Percentiles rank a stretch among this genome's conserved stretches.
phyloP scores from a whole-genome alignment of 1,139 yeast species.

The Pneumocystis wakefieldiae region DNA sequence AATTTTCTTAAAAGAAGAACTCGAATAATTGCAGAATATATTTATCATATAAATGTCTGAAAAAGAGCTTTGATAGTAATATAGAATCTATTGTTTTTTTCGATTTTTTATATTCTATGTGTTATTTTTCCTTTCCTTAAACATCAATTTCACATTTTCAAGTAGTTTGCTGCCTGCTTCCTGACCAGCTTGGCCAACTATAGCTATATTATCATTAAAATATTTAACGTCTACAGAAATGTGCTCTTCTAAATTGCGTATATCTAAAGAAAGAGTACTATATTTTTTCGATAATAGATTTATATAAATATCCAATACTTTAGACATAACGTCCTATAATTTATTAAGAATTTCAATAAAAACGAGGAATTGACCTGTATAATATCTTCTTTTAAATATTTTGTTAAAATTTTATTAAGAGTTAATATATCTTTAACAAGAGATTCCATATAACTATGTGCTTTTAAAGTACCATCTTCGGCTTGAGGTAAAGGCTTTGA shows the following conservation, averaged over 20 bases:
- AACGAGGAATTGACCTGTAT: slow-evolving; percentile 1
- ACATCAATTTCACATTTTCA: not conserved
- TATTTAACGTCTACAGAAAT: not conserved
- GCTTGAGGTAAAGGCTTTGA: not conserved
- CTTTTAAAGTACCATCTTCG: slow-evolving; percentile 21
- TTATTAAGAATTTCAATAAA: not conserved
- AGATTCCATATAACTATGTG: slow-evolving; percentile 49
- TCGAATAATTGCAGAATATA: not conserved
- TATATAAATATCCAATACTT: not conserved
- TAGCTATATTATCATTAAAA: not conserved
- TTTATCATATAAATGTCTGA: no score
- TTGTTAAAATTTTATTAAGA: slow-evolving; percentile 44
- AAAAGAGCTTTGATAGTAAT: not conserved
- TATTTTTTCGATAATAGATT: not conserved
- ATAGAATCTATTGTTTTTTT: not conserved
- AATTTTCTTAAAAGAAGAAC: slow-evolving; percentile 13
- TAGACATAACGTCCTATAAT: not conserved
- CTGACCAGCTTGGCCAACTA: not conserved
- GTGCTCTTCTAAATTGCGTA: not conserved
- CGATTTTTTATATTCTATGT: not conserved
- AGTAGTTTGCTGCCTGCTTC: not conserved
- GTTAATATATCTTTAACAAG: slow-evolving; percentile 53
- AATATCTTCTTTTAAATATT: slow-evolving; percentile 29
- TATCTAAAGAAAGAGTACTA: not conserved
- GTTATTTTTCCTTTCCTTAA: not conserved